Conservation (phyloP, 129 eudicot genomes). For the Pittosporum tobira region DNA sequence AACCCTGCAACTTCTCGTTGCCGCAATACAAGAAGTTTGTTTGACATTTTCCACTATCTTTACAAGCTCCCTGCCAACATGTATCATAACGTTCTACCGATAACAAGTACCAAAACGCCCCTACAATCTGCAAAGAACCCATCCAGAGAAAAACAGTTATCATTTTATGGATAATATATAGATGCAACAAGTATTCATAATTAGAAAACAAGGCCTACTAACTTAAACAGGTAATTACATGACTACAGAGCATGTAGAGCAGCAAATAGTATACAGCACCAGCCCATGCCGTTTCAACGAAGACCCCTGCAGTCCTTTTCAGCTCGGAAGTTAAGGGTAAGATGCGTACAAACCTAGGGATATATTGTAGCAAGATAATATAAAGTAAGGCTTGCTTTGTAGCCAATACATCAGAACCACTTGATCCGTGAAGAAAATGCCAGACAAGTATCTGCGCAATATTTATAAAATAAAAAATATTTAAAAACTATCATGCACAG, state of each 20-base stretch:
- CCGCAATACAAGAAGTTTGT: conserved; percentile 50
- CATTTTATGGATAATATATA: too few species aligned
- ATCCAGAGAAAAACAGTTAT: too few species aligned
- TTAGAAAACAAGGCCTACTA: conserved; percentile 3
- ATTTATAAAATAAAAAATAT: conserved; percentile 7
- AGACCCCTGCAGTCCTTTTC: conserved; percentile 83
- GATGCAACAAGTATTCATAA: background rate
- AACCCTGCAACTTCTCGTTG: conserved; percentile 16
- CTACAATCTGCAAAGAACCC: conserved; percentile 48
- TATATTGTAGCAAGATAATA: conserved; percentile 61
- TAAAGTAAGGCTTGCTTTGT: conserved; percentile 53
- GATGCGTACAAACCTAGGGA: conserved; percentile 68
- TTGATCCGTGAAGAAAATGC: conserved; percentile 50
- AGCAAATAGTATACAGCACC: conserved; percentile 88
- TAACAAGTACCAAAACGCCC: conserved; percentile 90
- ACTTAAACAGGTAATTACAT: conserved; percentile 44
- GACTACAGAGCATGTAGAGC: conserved; percentile 87
- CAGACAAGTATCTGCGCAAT: conserved; percentile 72
- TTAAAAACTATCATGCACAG: background rate
- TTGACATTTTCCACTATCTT: conserved; percentile 34
- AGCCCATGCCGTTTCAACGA: conserved; percentile 95
- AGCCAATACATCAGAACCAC: conserved; percentile 67
- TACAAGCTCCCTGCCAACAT: conserved; percentile 75
- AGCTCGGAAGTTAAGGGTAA: conserved; percentile 76
- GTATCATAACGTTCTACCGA: conserved; percentile 78